phyloP scores from a whole-genome alignment of 2,329 filamentous ascomycete species.

The Aschersonia sp. region DNA sequence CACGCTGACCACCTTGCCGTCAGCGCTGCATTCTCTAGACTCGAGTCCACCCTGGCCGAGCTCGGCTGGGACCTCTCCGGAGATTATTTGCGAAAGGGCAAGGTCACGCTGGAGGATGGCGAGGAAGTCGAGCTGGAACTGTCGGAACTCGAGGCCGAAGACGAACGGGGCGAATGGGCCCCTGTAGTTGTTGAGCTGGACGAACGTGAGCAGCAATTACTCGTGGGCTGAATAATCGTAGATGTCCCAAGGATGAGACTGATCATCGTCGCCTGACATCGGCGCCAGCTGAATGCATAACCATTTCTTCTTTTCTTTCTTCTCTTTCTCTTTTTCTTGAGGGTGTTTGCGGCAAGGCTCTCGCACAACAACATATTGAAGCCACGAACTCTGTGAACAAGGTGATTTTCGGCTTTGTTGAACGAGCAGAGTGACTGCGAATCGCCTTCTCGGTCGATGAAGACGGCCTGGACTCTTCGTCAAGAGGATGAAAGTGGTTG shows the following conservation, averaged over 20 bases:
- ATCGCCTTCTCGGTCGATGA: no score
- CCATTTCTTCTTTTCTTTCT: not conserved
- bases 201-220: slow-evolving; percentile 31
- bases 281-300: not conserved
- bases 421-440: no score
- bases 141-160: slow-evolving; percentile 36
- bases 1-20: slow-evolving; percentile 27
- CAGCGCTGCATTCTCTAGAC: slow-evolving; percentile 27
- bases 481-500: no score
- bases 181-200: slow-evolving; percentile 39
- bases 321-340: not conserved
- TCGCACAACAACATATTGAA: no score
- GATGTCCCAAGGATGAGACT: no score
- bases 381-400: no score
- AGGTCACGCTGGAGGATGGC: slow-evolving; percentile 36
- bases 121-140: slow-evolving; percentile 32
- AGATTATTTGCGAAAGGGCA: slow-evolving; percentile 32
- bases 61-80: slow-evolving; percentile 42
- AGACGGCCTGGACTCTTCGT: no score
- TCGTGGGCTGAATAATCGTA: slow-evolving; percentile 24
- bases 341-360: not conserved
- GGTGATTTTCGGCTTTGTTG: no score
- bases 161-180: slow-evolving; percentile 37
- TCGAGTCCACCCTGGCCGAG: slow-evolving; percentile 18
- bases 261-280: not conserved